phyloP scores from a whole-genome alignment of 2,329 filamentous ascomycete genomes.

The Ophiostoma montium region DNA sequence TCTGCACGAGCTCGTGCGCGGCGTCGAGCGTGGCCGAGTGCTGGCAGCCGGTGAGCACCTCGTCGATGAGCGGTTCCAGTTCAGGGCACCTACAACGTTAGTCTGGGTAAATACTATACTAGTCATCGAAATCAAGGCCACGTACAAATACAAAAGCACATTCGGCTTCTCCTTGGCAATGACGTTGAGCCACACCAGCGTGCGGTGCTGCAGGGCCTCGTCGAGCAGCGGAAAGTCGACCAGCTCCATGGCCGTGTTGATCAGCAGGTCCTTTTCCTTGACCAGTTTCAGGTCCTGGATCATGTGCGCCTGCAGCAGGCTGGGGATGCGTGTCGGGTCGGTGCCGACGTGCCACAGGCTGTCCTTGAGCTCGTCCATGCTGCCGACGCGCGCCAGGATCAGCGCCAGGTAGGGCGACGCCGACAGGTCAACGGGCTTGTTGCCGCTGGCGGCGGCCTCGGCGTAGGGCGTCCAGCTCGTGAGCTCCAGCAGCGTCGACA shows the following conservation, averaged over 20 bases:
- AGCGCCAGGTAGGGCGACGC: conserved; percentile 46
- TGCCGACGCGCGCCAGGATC: conserved; percentile 41
- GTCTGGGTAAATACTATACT: background rate
- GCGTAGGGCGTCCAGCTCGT: conserved; percentile 15
- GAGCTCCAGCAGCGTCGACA: conserved; percentile 48
- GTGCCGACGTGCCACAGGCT: conserved; percentile 47
- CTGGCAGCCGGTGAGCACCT: conserved; percentile 48
- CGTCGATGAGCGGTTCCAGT: conserved; percentile 44
- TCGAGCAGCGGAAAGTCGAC: conserved; percentile 54
- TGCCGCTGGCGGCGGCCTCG: background rate
- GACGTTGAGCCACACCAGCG: conserved; percentile 44
- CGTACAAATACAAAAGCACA: conserved; percentile 46
- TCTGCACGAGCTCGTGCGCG: conserved; percentile 45
- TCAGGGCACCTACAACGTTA: conserved; percentile 36
- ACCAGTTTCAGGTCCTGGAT: conserved; percentile 31
- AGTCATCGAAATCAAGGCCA: background rate
- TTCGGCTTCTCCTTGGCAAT: conserved; percentile 39
- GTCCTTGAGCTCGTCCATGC: conserved; percentile 46
- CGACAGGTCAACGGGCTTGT: conserved; percentile 17
- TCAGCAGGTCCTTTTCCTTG: conserved; percentile 46
- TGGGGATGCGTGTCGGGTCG: conserved; percentile 28
- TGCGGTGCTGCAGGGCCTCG: conserved; percentile 45
- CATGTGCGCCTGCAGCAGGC: conserved; percentile 25
- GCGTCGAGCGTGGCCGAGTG: conserved; percentile 44
- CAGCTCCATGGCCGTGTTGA: conserved; percentile 48